Evolutionary conservation across 148 eudicot species (phyloP), one percentile per base, ranked within the genome.

Genomic region (Cornus suecica): DNA sequence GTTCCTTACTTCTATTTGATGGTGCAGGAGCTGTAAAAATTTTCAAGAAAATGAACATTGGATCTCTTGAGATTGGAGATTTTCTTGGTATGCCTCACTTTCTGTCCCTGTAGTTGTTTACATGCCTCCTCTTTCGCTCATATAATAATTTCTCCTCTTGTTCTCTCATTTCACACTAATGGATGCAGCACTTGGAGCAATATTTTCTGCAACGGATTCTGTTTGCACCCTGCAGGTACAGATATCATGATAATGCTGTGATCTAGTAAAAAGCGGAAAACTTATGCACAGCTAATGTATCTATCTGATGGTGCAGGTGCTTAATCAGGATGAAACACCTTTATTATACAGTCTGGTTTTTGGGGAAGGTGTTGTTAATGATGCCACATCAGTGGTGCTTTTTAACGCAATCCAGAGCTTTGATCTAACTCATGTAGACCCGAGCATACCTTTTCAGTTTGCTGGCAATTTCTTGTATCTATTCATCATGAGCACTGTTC

Each of bases 361-460:
- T 34, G 94, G 97, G 41, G 97, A 92, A 86, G 97, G 97, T 54
- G 97, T 90, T 26, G 97, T 92, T 25, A 92, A 92, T 77, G 97
- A 92, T 79, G 97, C 97, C 62, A 90, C 97, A 48, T 92, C 97
- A 24, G 85, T 92, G 32, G 97, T 92, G 79, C 86, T 92, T 54
- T 92, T 92, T 83, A 92, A 92, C 72, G 97, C 92, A 2, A 90
- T 92, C 81, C 97, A 92, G 80, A 88, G 83, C 80, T 88, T 92
- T 76, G 94, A 92, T 58, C 76, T 87, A 27, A 80, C 91, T 80
- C 83, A 88, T 73, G 74, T 90, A 76, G 70, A 69, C 75, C 65
- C 92, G 26, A 70, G 83, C 80, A 78, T 75, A 68, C 80, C 83
- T 60, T 79, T 89, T 58, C 74, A 87, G 71, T 90, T 90, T 66